phyloP scores from a whole-genome alignment of 2,329 filamentous ascomycete genomes.

The Verticillium nonalfalfae region DNA sequence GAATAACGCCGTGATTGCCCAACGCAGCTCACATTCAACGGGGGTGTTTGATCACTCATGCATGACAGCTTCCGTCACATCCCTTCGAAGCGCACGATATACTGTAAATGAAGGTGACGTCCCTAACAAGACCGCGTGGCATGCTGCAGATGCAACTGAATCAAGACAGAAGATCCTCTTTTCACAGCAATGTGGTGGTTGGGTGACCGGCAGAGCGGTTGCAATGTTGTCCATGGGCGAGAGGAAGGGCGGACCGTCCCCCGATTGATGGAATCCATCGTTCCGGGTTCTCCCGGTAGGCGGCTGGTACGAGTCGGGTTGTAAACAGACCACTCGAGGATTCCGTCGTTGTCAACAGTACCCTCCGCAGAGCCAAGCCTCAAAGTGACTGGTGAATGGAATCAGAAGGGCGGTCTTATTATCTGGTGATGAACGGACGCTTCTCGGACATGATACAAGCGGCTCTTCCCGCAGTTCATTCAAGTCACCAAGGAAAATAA shows the following conservation, averaged over 20 bases:
- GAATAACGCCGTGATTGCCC: not conserved
- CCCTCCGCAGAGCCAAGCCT: not conserved
- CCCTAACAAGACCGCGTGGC: not conserved
- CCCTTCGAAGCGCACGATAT: not conserved
- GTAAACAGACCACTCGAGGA: conserved; percentile 1
- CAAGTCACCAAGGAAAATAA: too few species aligned
- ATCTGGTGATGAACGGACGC: too few species aligned
- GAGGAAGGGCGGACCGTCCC: not conserved
- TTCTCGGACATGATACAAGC: too few species aligned
- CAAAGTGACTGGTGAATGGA: not conserved
- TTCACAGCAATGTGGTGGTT: not conserved
- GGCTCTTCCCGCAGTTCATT: too few species aligned
- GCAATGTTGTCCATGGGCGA: not conserved
- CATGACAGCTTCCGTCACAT: not conserved
- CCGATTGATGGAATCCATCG: not conserved
- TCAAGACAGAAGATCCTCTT: not conserved
- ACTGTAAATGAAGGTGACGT: not conserved
- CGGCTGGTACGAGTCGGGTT: not conserved
- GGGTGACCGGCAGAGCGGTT: not conserved
- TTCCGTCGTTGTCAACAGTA: not conserved
- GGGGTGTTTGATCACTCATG: not conserved
- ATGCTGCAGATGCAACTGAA: not conserved
- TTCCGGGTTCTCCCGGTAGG: conserved; percentile 6
- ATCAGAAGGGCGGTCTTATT: too few species aligned
- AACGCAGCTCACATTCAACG: too few species aligned